phyloP scores from a whole-genome alignment of 306 rosid genomes.

The Trifolium dubium region DNA sequence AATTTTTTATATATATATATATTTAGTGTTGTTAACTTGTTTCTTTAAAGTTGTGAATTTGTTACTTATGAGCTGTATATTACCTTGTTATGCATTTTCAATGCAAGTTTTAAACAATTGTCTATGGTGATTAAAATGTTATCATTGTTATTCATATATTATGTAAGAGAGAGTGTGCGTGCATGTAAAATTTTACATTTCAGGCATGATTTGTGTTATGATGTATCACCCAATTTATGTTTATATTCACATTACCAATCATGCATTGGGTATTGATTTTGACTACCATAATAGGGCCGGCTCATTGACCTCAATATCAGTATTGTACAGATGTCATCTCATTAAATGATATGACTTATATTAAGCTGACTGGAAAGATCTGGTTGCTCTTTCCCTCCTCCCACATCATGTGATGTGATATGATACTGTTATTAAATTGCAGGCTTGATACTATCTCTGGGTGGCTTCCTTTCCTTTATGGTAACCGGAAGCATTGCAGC shows the following conservation, averaged over 20 bases:
- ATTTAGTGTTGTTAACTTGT: background rate
- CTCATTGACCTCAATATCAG: slow-evolving; percentile 8
- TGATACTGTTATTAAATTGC: slow-evolving; percentile 45
- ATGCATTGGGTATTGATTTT: background rate
- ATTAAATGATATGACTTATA: slow-evolving; percentile 15
- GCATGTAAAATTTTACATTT: background rate
- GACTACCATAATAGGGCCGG: background rate
- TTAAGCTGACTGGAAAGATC: slow-evolving; percentile 8
- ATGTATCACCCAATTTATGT: background rate
- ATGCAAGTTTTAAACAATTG: background rate
- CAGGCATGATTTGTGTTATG: background rate
- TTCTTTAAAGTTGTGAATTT: slow-evolving; percentile 7
- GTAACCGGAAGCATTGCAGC: slow-evolving; percentile 76
- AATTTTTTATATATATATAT: background rate
- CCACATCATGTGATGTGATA: background rate
- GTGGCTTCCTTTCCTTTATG: slow-evolving; percentile 94
- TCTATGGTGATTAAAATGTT: background rate
- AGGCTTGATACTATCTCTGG: slow-evolving; percentile 84
- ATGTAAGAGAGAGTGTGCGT: background rate
- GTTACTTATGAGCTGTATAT: background rate
- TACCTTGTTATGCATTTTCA: background rate
- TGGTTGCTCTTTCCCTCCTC: slow-evolving; percentile 16
- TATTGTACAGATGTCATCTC: background rate
- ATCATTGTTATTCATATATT: slow-evolving; percentile 5
- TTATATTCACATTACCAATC: background rate